These are phyloP conservation scores for Magnusiomyces fungicola DNA, from an alignment of 1,139 yeast genomes.

Conservation along the genomic window DNA sequence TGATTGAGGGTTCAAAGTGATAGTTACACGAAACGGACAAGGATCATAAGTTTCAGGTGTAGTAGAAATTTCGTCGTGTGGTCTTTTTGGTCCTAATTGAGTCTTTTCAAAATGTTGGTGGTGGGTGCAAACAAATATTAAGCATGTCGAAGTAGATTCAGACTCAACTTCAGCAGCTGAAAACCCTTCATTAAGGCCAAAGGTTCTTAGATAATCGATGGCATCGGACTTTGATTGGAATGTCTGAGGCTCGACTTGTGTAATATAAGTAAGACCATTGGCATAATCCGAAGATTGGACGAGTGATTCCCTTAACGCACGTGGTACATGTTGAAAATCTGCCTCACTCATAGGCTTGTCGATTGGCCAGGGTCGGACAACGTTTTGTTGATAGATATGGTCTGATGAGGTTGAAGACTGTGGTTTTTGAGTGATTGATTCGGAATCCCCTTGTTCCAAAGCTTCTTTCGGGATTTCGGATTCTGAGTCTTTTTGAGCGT, in stretches of 20 bases:
- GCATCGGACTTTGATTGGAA: conserved; percentile 4
- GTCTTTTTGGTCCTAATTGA: background rate
- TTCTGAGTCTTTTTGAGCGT: no score
- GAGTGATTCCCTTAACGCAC: conserved; percentile 9
- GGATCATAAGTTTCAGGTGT: background rate
- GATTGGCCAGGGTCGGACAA: conserved; percentile 12
- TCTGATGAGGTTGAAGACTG: no score
- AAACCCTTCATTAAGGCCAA: conserved; percentile 13
- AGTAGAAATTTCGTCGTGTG: background rate
- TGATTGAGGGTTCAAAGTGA: background rate
- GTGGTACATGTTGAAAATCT: conserved; percentile 10
- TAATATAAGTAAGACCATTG: conserved; percentile 13
- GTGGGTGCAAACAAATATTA: background rate
- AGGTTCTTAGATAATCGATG: conserved; percentile 4
- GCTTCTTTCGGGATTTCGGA: no score
- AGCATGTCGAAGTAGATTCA: background rate
- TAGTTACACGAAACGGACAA: conserved; percentile 10
- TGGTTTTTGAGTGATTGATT: no score
- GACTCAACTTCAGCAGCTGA: background rate
- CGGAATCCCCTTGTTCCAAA: no score
- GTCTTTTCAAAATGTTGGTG: background rate
- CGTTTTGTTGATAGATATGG: no score
- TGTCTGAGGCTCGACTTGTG: conserved; percentile 6
- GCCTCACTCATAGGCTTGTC: conserved; percentile 8
- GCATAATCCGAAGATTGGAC: conserved; percentile 10